phyloP scores from a whole-genome alignment of 1,139 yeast genomes.

The Candida albicans region DNA sequence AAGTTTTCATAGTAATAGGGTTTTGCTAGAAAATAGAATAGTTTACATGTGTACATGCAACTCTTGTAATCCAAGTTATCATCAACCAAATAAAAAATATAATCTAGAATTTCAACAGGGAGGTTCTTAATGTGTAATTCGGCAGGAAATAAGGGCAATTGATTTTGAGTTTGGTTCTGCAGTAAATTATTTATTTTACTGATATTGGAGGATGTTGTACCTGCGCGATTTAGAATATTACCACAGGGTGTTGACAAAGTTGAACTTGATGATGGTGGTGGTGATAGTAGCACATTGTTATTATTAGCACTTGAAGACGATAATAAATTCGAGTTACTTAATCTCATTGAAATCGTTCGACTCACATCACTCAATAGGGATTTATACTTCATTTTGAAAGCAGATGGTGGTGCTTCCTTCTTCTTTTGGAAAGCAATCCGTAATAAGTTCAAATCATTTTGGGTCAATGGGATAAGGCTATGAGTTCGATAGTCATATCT shows the following conservation, averaged over 20 bases:
- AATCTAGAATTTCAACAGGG: constrained; percentile 39
- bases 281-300: not conserved
- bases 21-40: constrained; percentile 53
- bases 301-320: constrained; percentile 3
- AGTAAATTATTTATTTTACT: not conserved
- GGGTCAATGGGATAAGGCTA: constrained; percentile 38
- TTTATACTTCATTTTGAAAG: constrained; percentile 45
- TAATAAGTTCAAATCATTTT: constrained; percentile 27
- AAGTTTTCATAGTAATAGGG: constrained; percentile 56
- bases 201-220: constrained; percentile 1
- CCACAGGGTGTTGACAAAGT: not conserved
- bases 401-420: constrained; percentile 7
- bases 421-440: constrained; percentile 13
- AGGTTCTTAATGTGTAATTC: constrained; percentile 21
- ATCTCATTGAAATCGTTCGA: constrained; percentile 23
- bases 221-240: not conserved
- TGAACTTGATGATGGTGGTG: constrained; percentile 2
- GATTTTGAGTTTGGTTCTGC: constrained; percentile 4
- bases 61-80: constrained; percentile 25
- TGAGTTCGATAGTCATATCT: constrained; percentile 46
- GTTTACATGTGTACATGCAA: constrained; percentile 51
- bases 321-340: constrained; percentile 17
- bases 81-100: constrained; percentile 33
- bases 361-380: constrained; percentile 44
- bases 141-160: constrained; percentile 7